Base-by-base conservation (phyloP, 2,329 filamentous ascomycete genomes). In the Ascocoryne sarcoides region DNA sequence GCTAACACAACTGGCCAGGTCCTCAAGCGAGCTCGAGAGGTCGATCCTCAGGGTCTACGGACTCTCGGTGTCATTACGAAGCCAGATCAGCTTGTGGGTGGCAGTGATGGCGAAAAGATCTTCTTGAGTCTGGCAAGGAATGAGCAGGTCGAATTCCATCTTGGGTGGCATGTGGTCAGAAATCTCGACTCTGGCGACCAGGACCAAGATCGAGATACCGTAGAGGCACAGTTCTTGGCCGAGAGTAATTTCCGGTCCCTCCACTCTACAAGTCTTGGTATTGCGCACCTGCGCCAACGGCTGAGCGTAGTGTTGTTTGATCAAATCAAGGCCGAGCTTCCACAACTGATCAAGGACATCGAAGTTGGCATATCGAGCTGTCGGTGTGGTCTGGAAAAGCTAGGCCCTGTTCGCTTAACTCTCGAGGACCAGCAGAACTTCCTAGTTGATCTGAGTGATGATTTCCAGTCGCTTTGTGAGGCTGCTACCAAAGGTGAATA, bases 161-260 rank as follows among this genome's bases (percentile, higher is more conserved):
- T 75, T 0, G 70, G 72, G 0, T 76, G 70, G 69, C 71, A 75
- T 42, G 65, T 73, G 0, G 53, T 76, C 1, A 63, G 60, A 28
- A 75, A 73, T 45, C 57, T 63, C 2, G 60, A 63, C 40, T 68
- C 56, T 10, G 16, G 17, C 1, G 41, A 39, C 16, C 17, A 39
- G 17, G 36, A 39, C 32, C 31, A 31, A 14, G 32, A 36, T 18
- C 31, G 32, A 26, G 41, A 43, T 36, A 21, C 14, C 28, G 33
- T 42, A 2, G 38, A 44, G 33, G 35, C 14, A 5, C 18, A 40
- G 16, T 44, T 40, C 34, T 40, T 40, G 10, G 29, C 37, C 5
- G 33, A 40, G n/a, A 44, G 42, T 32, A 44, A 34, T 17, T 46
- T 46, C 16, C 30, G 31, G 15, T 44, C 37, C 9, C 41, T 46